Base-by-base conservation (phyloP, 805 yeast genomes). In the Ogataea trehalophila region DNA sequence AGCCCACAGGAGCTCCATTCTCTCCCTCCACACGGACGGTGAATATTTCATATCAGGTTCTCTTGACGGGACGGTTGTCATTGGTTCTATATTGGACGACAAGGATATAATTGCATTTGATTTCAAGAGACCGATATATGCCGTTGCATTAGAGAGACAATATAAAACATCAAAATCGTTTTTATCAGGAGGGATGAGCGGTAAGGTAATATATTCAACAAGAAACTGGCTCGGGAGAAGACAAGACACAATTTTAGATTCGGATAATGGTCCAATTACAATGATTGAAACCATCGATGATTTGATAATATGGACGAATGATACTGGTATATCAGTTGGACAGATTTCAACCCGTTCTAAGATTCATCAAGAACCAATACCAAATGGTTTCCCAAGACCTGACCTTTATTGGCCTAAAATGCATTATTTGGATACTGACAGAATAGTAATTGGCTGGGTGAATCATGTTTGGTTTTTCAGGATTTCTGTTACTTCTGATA, bases 31-130 rank as follows among this genome's bases (percentile, higher is more conserved):
- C 45, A 74, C 85, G 1, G 95, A 88, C 59, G 94, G 95, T 0
- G 66, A 66, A 8, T 80, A 75, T 58, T 80, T 94, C 50, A 95
- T 94, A 0, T 83, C 95, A 0, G 96, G 91, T 0, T 89, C 97
- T 0, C 83, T 92, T 71, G 99, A 94, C 62, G 99, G 99, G 0
- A 86, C 96, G 0, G 85, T 92, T 0, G 89, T 89, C 1, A 77
- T 89, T 5, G 94, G 96, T 0, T 77, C 90, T 2, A 69, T 87
- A 1, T 49, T 53, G 1, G 86, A 84, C 52, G 79, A 78, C 17
- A 67, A 71, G 5, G 94, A 85, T 55, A 79, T 85, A 2, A 71
- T 76, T 0, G 90, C 89, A 2, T 84, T 79, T 55, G 95, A 91
- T 65, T 87, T 90, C 64, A 84, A 85, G 56, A 71, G 97, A 29